Percentiles rank a stretch among this genome's conserved stretches.
Conservation (phyloP, 2,329 filamentous ascomycete genomes). For the Venturia carpophila region DNA sequence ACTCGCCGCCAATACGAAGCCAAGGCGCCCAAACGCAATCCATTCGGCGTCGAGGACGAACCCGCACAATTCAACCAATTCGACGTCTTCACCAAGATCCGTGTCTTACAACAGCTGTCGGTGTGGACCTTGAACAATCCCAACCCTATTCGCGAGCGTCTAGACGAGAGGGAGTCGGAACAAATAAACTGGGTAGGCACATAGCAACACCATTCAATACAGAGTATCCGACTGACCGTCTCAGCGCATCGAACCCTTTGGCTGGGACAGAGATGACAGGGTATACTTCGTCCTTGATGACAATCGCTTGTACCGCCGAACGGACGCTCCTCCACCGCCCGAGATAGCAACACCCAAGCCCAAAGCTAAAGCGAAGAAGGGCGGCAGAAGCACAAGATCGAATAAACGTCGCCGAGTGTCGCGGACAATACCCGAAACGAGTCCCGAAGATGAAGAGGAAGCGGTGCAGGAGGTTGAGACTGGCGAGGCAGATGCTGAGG, state of each 20-base stretch:
- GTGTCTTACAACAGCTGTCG: conserved; percentile 78
- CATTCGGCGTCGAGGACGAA: conserved; percentile 70
- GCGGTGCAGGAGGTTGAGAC: conserved; percentile 36
- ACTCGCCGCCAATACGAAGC: conserved; percentile 77
- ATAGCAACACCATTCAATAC: conserved; percentile 8
- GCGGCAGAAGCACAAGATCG: conserved; percentile 51
- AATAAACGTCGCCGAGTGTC: conserved; percentile 64
- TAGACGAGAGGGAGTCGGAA: conserved; percentile 75
- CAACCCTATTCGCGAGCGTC: conserved; percentile 76
- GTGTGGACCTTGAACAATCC: conserved; percentile 83
- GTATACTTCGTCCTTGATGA: conserved; percentile 89
- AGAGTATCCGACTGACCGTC: conserved; percentile 23
- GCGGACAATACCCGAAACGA: conserved; percentile 32
- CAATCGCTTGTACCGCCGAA: conserved; percentile 81
- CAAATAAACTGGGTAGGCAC: conserved; percentile 71
- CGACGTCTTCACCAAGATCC: conserved; percentile 73
- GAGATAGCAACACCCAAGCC: conserved; percentile 39
- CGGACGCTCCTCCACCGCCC: conserved; percentile 60
- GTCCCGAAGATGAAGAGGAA: conserved; percentile 31
- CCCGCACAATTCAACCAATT: conserved; percentile 72
- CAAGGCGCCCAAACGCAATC: conserved; percentile 73
- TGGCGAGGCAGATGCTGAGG: conserved; percentile 29
- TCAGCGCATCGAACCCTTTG: conserved; percentile 66
- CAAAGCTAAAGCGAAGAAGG: conserved; percentile 52
- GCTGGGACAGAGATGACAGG: conserved; percentile 82